A percentile compares a stretch with the other conserved stretches of the same genome.
phyloP scores from a whole-genome alignment of 768 basidiomycete genomes.

The Leucogyrophana mollusca region DNA sequence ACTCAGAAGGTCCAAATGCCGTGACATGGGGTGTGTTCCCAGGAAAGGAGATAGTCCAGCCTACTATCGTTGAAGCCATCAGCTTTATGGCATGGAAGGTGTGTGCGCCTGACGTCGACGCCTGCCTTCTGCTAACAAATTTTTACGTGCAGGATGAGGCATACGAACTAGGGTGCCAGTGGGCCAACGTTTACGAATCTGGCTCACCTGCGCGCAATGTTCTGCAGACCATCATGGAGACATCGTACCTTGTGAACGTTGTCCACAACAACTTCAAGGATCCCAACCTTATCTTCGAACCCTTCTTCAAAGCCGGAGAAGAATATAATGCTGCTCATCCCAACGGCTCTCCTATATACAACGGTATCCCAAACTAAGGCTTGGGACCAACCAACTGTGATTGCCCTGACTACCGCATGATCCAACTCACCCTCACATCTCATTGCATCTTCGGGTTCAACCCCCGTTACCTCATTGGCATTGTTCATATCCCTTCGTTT shows the following conservation, averaged over 20 bases:
- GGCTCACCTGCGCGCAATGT: constrained; percentile 73
- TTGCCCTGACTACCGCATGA: constrained; percentile 16
- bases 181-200: constrained; percentile 84
- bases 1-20: constrained; percentile 95
- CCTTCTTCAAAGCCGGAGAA: constrained; percentile 77
- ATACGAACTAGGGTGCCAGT: constrained; percentile 87
- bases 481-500: constrained; percentile 18
- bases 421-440: constrained; percentile 29
- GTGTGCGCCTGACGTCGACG: constrained; percentile 12
- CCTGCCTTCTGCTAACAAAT: constrained; percentile 4
- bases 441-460: constrained; percentile 75
- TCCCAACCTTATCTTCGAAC: constrained; percentile 78
- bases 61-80: constrained; percentile 94
- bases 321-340: constrained; percentile 47
- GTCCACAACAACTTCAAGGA: constrained; percentile 96
- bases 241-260: constrained; percentile 86
- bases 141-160: constrained; percentile 76
- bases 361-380: constrained; percentile 33
- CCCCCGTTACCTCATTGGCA: constrained; percentile 61
- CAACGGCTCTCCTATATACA: constrained; percentile 33
- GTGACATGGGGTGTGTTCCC: constrained; percentile 99
- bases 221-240: constrained; percentile 77
- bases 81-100: constrained; percentile 99
- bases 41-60: constrained; percentile 93
- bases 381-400: too few species aligned